Conservation (phyloP, 2,329 filamentous ascomycete genomes). For the Pseudocercospora macadamiae region DNA sequence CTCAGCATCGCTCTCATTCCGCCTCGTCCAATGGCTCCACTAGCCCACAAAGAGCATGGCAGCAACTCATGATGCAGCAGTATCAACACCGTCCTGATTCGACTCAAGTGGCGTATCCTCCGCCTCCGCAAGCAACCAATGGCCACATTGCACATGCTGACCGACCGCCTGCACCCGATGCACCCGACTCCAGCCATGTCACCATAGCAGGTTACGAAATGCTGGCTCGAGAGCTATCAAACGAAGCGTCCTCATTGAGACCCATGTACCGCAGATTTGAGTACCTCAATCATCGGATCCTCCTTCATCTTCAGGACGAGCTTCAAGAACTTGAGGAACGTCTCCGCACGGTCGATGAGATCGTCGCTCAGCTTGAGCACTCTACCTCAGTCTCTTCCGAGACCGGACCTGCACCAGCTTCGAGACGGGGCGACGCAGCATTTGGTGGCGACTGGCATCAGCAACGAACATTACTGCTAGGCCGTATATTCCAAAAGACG, state of each 20-base stretch:
- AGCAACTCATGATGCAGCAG: conserved; percentile 33
- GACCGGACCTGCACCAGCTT: conserved; percentile 54
- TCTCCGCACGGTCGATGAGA: conserved; percentile 69
- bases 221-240: conserved; percentile 59
- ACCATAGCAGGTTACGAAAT: conserved; percentile 62
- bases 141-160: conserved; percentile 20
- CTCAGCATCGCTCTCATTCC: conserved; percentile 32
- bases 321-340: conserved; percentile 79
- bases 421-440: conserved; percentile 60
- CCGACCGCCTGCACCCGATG: conserved; percentile 35
- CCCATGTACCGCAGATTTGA: conserved; percentile 85
- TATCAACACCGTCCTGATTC: conserved; percentile 24
- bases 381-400: neutral
- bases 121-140: conserved; percentile 18
- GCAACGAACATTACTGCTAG: conserved; percentile 63
- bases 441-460: conserved; percentile 61
- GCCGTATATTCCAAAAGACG: conserved; percentile 66
- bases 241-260: conserved; percentile 23
- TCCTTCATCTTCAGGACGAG: conserved; percentile 85
- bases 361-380: conserved; percentile 48
- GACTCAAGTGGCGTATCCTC: conserved; percentile 11
- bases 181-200: conserved; percentile 34
- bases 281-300: conserved; percentile 75
- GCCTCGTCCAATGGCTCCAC: conserved; percentile 30
- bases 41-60: conserved; percentile 29